phyloP scores from a whole-genome alignment of 1,284 basidiomycete species.

The Exobasidium cylindrosporum region DNA sequence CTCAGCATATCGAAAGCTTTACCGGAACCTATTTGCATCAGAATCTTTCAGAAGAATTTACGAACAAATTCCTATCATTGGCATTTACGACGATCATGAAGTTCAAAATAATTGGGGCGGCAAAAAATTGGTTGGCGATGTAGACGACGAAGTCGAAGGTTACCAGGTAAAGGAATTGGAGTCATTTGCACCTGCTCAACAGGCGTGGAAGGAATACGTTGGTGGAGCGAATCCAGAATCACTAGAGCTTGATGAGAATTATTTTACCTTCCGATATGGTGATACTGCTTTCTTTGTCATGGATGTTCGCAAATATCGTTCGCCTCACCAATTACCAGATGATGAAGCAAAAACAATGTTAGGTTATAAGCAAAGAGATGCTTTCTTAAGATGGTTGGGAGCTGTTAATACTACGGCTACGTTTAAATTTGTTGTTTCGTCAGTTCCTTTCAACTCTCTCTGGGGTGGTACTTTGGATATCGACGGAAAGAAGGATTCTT shows the following conservation, averaged over 20 bases:
- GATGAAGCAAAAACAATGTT: conserved; percentile 67
- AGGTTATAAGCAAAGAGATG: conserved; percentile 67
- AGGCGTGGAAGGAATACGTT: conserved; percentile 69
- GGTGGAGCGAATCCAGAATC: conserved; percentile 68
- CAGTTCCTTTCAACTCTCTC: conserved; percentile 73
- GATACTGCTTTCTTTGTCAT: conserved; percentile 75
- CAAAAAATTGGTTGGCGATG: conserved; percentile 12
- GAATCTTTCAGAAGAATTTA: conserved; percentile 48
- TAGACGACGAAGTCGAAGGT: conserved; percentile 8
- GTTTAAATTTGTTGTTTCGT: conserved; percentile 77
- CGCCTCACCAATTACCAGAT: conserved; percentile 56
- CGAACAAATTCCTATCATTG: conserved; percentile 46
- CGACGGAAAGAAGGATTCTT: conserved; percentile 66
- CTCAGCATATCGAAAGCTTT: conserved; percentile 45
- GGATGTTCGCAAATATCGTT: conserved; percentile 71
- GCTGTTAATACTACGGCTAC: conserved; percentile 70
- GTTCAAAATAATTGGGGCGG: conserved; percentile 51
- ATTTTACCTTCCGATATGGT: conserved; percentile 62
- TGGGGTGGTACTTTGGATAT: conserved; percentile 63
- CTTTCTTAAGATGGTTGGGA: conserved; percentile 65
- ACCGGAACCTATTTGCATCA: conserved; percentile 52
- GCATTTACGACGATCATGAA: conserved; percentile 54
- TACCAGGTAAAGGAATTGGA: not conserved
- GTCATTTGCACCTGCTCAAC: conserved; percentile 63
- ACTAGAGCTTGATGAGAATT: conserved; percentile 60